Evolutionary conservation across 805 yeast genomes (phyloP).

Genomic region (Candida koratica): DNA sequence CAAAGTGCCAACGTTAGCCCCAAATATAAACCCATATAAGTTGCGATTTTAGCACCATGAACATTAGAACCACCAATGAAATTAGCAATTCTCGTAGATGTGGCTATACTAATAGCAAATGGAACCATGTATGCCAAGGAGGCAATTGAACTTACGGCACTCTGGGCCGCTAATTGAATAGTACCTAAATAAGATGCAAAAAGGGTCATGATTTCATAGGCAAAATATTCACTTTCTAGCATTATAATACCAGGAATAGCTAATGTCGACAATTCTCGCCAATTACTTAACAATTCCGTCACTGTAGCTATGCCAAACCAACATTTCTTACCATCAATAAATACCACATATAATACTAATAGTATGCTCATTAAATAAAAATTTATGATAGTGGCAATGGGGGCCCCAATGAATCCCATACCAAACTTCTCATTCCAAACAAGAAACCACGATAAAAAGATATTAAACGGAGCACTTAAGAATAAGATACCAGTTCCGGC

Average conservation of each 20-base stretch:
- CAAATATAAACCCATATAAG: conserved; percentile 27
- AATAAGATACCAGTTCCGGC: conserved; percentile 44
- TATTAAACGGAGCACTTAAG: conserved; percentile 40
- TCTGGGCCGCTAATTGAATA: conserved; percentile 48
- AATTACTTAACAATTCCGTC: conserved; percentile 28
- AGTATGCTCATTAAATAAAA: conserved; percentile 40
- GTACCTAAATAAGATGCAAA: conserved; percentile 48
- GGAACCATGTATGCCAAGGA: conserved; percentile 44
- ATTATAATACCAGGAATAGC: conserved; percentile 45
- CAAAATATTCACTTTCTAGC: conserved; percentile 44
- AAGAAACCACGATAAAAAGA: conserved; percentile 36
- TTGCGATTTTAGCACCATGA: conserved; percentile 34
- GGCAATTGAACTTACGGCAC: conserved; percentile 47
- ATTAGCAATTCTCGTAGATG: conserved; percentile 43
- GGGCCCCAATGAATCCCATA: conserved; percentile 42
- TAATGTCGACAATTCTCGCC: conserved; percentile 34
- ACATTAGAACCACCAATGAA: conserved; percentile 42
- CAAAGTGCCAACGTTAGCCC: conserved; percentile 27
- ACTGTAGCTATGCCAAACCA: conserved; percentile 59
- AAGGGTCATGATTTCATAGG: conserved; percentile 44
- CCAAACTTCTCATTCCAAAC: conserved; percentile 42
- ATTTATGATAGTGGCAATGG: conserved; percentile 40
- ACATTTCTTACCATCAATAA: conserved; percentile 62
- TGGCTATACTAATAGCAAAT: conserved; percentile 43
- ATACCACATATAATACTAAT: conserved; percentile 35